Evolutionary conservation across 257 asterid genomes (phyloP), one percentile per base, ranked within the genome.

Genomic region (Apocynum venetum): DNA sequence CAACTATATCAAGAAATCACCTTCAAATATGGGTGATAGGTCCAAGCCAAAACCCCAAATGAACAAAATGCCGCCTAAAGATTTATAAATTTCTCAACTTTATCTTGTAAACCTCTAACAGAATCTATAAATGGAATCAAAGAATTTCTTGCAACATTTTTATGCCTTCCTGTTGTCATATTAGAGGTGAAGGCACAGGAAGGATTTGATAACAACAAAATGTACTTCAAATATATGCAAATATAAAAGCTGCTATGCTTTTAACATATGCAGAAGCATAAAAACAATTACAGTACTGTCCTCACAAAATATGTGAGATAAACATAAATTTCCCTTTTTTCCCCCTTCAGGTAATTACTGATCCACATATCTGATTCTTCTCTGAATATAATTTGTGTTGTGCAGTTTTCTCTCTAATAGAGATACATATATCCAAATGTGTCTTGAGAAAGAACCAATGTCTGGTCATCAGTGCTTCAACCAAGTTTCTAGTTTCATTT

Each of bases 181-280:
- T 44, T 25, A 6, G 6, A 46, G 49, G 49, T 46, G 8, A 46
- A 46, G 49, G 49, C 49, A 46, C 49, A 46, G 0, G 49, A 46
- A 46, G 0, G 41, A 9, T 8, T 10, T 2, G 44, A 48, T 15
- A 70, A 71, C 43, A 48, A 53, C 59, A 53, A 1, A 48, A 44
- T n/a, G 3, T 12, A 36, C 6, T 13, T 41, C 0, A 11, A 20
- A 36, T 19, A 15, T 7, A 38, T 36, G 46, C 57, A n/a, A 25
- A 31, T 11, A 40, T 47, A 25, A 76, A 51, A 77, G 31, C 31
- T 41, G 80, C 71, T 77, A 25, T 25, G 31, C 31, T 76, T 76
- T 76, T 43, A 35, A 57, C 14, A 35, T 35, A 46, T 31, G 43
- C 76, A 71, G 40, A 48, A 14, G 59, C 70, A 43, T 20, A 46